These are phyloP conservation scores for Kazachstania psychrophila DNA, from an alignment of 805 yeast genomes.

Conservation along the genomic window DNA sequence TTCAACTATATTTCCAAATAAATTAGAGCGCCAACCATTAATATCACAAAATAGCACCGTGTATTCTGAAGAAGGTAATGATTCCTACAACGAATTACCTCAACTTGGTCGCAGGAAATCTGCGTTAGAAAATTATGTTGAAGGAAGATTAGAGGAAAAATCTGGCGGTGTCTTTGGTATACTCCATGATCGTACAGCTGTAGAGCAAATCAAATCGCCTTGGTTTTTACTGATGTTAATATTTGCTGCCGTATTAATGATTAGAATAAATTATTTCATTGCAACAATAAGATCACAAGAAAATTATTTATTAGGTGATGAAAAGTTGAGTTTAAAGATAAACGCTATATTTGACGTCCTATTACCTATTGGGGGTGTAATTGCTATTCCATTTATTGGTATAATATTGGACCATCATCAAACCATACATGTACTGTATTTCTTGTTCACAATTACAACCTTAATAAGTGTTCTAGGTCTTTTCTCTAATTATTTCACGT, in stretches of 20 bases:
- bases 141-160: slow-evolving; percentile 40
- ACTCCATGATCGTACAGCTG: slow-evolving; percentile 53
- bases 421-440: slow-evolving; percentile 45
- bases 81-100: neutral
- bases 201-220: slow-evolving; percentile 40
- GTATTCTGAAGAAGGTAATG: neutral
- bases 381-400: slow-evolving; percentile 85
- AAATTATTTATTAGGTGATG: slow-evolving; percentile 51
- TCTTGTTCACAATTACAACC: slow-evolving; percentile 47
- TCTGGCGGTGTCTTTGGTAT: slow-evolving; percentile 68
- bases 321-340: slow-evolving; percentile 41
- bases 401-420: slow-evolving; percentile 62
- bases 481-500: slow-evolving; percentile 33
- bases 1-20: slow-evolving; percentile 39
- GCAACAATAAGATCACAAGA: slow-evolving; percentile 85
- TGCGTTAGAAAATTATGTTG: slow-evolving; percentile 58
- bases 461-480: slow-evolving; percentile 66
- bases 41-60: slow-evolving; percentile 12
- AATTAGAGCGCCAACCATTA: slow-evolving; percentile 30
- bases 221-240: slow-evolving; percentile 75
- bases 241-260: slow-evolving; percentile 82
- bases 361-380: slow-evolving; percentile 78
- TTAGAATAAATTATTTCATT: slow-evolving; percentile 84
- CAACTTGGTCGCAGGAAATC: slow-evolving; percentile 36
- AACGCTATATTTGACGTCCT: slow-evolving; percentile 79